A percentile compares a stretch with the other conserved stretches of the same genome.
Evolutionary conservation across 2,329 filamentous ascomycete species (phyloP).

Genomic region (Coniochaeta pulveracea): DNA sequence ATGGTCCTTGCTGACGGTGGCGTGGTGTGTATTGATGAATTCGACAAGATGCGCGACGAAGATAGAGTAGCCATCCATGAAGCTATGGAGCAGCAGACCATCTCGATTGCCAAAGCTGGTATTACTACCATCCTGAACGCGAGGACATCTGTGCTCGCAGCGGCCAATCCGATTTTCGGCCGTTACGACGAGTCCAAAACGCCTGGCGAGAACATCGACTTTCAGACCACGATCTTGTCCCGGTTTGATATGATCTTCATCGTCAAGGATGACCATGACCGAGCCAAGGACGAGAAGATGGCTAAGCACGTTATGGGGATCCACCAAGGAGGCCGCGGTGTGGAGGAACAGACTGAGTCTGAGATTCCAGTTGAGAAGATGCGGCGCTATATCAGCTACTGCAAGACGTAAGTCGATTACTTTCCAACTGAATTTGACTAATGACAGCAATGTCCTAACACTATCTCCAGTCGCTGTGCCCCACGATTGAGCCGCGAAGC

Average conservation of each 20-base stretch:
- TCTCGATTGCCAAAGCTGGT: slow-evolving; percentile 95
- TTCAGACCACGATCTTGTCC: slow-evolving; percentile 94
- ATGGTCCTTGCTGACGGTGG: slow-evolving; percentile 97
- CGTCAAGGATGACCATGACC: slow-evolving; percentile 87
- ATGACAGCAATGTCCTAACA: slow-evolving; percentile 17
- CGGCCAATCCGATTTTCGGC: slow-evolving; percentile 94
- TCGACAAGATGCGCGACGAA: slow-evolving; percentile 99
- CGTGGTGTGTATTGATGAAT: slow-evolving; percentile 97
- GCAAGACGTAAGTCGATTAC: slow-evolving; percentile 63
- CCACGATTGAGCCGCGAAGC: slow-evolving; percentile 84
- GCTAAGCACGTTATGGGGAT: slow-evolving; percentile 96
- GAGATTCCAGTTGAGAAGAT: slow-evolving; percentile 95
- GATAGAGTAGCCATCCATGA: slow-evolving; percentile 97
- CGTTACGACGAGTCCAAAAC: slow-evolving; percentile 97
- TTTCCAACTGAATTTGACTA: slow-evolving; percentile 4
- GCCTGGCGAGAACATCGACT: slow-evolving; percentile 97
- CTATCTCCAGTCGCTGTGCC: slow-evolving; percentile 60
- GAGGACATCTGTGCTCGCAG: slow-evolving; percentile 85
- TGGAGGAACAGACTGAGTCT: slow-evolving; percentile 72
- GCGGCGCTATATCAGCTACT: slow-evolving; percentile 95
- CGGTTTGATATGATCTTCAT: slow-evolving; percentile 99
- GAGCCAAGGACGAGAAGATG: slow-evolving; percentile 81
- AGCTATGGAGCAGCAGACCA: slow-evolving; percentile 99
- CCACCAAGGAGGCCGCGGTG: slow-evolving; percentile 80
- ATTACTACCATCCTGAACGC: slow-evolving; percentile 98